A percentile compares a stretch with the other conserved stretches of the same genome.
Evolutionary conservation across 805 yeast species (phyloP).

Genomic region (Lipomyces orientalis): DNA sequence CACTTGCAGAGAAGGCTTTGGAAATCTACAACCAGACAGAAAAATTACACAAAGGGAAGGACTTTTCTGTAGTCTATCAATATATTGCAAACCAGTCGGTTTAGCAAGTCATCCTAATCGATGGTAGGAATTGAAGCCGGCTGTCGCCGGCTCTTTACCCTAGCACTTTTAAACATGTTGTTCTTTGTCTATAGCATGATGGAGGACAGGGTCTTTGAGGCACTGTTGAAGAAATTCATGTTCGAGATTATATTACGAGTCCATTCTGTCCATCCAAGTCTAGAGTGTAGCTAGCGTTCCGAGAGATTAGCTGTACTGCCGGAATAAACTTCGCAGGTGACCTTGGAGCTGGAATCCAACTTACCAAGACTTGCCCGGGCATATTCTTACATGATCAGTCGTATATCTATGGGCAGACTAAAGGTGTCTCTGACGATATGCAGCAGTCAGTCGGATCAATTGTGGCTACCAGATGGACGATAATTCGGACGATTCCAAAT

Average conservation of each 20-base stretch:
- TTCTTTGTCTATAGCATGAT: not conserved
- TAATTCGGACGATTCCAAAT: not conserved
- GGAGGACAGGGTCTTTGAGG: not conserved
- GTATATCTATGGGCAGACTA: not conserved
- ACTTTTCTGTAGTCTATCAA: slow-evolving; percentile 7
- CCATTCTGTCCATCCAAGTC: not conserved
- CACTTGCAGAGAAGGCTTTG: slow-evolving; percentile 3
- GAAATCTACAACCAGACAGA: slow-evolving; percentile 6
- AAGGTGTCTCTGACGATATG: not conserved
- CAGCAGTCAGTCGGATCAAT: not conserved
- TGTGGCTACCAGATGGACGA: not conserved
- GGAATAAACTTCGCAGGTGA: not conserved
- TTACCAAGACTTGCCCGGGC: not conserved
- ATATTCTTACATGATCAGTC: not conserved
- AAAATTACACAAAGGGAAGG: not conserved
- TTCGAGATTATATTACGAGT: not conserved
- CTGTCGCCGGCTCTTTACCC: not conserved
- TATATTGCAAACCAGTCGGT: not conserved
- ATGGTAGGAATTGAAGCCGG: not conserved
- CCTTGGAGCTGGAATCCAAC: not conserved
- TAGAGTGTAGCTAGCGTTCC: not conserved
- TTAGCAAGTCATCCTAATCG: not conserved
- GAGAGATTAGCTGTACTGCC: not conserved
- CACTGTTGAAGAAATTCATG: not conserved
- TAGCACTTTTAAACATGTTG: not conserved